A percentile compares a stretch with the other conserved stretches of the same genome.
Conservation (phyloP, 2,329 filamentous ascomycete species). For the Fusarium succisae region DNA sequence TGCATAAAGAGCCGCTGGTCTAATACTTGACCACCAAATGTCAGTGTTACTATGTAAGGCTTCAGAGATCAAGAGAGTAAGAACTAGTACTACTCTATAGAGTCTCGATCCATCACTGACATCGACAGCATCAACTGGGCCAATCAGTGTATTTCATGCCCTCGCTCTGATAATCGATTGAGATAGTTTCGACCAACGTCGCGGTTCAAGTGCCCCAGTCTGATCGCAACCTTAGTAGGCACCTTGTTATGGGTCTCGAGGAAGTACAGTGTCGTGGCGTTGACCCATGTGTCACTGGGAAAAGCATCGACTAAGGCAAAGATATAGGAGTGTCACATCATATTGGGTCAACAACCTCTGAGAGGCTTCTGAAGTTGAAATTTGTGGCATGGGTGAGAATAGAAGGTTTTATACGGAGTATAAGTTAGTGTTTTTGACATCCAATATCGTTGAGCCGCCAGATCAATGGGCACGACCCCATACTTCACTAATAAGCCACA, state of each 20-base stretch:
- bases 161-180: neutral
- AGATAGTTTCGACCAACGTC: neutral
- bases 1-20: neutral
- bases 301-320: neutral
- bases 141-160: neutral
- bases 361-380: neutral
- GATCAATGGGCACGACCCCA: neutral
- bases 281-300: neutral
- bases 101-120: neutral
- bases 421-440: neutral
- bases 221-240: neutral
- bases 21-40: neutral
- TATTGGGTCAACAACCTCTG: neutral
- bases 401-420: neutral
- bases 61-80: neutral
- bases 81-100: neutral
- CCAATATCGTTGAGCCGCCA: neutral
- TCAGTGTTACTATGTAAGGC: neutral
- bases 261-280: neutral
- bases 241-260: neutral
- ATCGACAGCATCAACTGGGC: neutral
- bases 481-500: neutral
- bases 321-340: conserved; percentile 4
- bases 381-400: neutral
- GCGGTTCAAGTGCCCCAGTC: neutral